Base-by-base conservation (phyloP, 495 filamentous ascomycete species). In the Cryomyces minteri region DNA sequence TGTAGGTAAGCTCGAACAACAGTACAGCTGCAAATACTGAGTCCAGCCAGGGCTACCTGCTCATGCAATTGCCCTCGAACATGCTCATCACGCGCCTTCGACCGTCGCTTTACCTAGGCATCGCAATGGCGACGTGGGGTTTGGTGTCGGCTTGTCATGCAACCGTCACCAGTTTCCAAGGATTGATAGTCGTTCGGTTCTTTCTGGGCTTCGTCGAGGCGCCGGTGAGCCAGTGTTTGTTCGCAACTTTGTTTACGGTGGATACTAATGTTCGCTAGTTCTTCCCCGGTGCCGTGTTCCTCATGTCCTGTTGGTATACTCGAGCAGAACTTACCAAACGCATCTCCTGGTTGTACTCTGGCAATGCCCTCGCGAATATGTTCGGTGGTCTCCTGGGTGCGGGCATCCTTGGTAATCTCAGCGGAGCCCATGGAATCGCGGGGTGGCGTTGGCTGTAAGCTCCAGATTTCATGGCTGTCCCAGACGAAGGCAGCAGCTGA, bases 181-280 rank as follows among this genome's bases (percentile, higher is more conserved):
- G 63, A 0, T 62, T 79, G 6, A 59, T 76, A 4, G 68, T 67
- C 1, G 66, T 62, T 46, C 69, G 75, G 4, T 56, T 65, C 39
- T 49, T 63, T 39, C 49, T 61, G 1, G 62, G 62, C 7, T 49
- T 56, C 45, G 51, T 62, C 31, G 62, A 65, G 38, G 36, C 44
- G 6, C 44, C 44, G 34, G 32, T 46, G 4, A 25, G 18, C 18
- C 18, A 25, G 18, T 25, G 18, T n/a, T n/a, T n/a, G n/a, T 25
- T 25, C 18, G 18, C 18, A 25, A 25, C 2, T 25, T 25, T 25
- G 18, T 25, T 25, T 1, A 25, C 18, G 18, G 18, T 25, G 18
- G 18, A 25, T 25, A 25, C 18, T 25, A 25, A 25, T 25, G 18
- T 1, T 25, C 18, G 18, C 18, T 25, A 25, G 18, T 73, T 61